Base-by-base conservation (phyloP, 2,329 filamentous ascomycete genomes). In the Pyrenophora teres region DNA sequence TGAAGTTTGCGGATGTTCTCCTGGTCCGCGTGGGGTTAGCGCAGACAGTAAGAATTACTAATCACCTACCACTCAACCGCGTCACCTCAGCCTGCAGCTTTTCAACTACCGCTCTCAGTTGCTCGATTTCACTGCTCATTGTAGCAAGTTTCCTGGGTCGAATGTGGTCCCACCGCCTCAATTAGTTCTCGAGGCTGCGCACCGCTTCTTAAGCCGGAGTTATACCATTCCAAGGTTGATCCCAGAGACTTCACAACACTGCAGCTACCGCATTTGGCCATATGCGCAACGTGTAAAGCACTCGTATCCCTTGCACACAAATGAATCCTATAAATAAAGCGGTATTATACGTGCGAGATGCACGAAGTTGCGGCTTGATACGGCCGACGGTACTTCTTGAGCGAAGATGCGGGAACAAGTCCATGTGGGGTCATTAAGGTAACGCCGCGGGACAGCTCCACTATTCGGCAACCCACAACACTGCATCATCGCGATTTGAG, bases 1-100 rank as follows among this genome's bases (percentile, higher is more conserved):
- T 83, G 81, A 3, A 80, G 75, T 63, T 82, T 83, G 50, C 79
- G 78, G 40, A 83, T 76, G 57, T 83, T 79, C 31, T 80, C 77
- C 63, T 83, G 79, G 50, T 82, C 81, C 81, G 45, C 18, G 25
- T 32, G 51, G 18, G 18, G 44, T 64, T 42, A 63, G 56, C 50
- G 37, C 33, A 43, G 27, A 31, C 52, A 10, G 8, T 23, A 25
- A 12, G 13, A 35, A 9, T 40, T 31, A 46, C 33, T 50, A 46
- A 40, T 33, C 21, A 49, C 62, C 12, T 47, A 68, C 68, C 67
- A 54, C 57, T 68, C 45, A 71, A 49, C 6, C 62, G 59, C 35
- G 60, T 63, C 42, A 71, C 66, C 31, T 70, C 49, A 40, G 64
- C 63, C 46, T 67, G 64, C 50, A 71, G 49, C 40, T 62, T 53